Base-by-base conservation (phyloP, 257 asterid genomes). In the Petunia axillaris region DNA sequence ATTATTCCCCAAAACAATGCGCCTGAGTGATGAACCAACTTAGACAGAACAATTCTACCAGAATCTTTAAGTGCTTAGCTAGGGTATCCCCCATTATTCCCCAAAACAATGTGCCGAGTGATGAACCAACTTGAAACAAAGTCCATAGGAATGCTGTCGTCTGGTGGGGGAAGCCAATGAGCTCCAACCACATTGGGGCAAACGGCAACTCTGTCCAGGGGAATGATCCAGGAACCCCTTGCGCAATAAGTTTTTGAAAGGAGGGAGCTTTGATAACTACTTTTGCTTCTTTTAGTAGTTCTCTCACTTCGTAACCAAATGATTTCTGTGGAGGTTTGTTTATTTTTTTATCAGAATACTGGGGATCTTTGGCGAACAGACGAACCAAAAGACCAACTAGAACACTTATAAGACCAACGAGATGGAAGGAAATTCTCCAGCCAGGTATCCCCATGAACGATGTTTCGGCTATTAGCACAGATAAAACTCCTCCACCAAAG, bases 1-100 rank as follows among this genome's bases (percentile, higher is more conserved):
- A 91, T 88, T 79, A 82, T 90, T 50, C 98, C 98, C 8, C 98
- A 97, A 70, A 94, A 89, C 82, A 94, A 79, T 13, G 91, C 91
- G 15, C 97, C 97, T n/a, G 15, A 92, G 44, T 2, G 97, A 90
- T 41, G 87, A 86, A 8, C 95, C 94, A 50, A 89, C 85, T 48
- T 81, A n/a, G n/a, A n/a, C n/a, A n/a, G n/a, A n/a, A n/a, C n/a
- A n/a, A n/a, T n/a, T n/a, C n/a, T n/a, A n/a, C n/a, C n/a, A n/a
- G n/a, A n/a, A n/a, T n/a, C n/a, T n/a, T n/a, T n/a, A n/a, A n/a
- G n/a, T n/a, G n/a, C n/a, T n/a, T n/a, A n/a, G n/a, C n/a, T n/a
- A n/a, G n/a, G n/a, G n/a, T n/a, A n/a, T n/a, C n/a, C 14, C 97
- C 98, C 94, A 91, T 88, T 79, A 82, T 90, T 50, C 98, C 98